phyloP scores from a whole-genome alignment of 1,284 basidiomycete genomes.

The Ustilago crameri region DNA sequence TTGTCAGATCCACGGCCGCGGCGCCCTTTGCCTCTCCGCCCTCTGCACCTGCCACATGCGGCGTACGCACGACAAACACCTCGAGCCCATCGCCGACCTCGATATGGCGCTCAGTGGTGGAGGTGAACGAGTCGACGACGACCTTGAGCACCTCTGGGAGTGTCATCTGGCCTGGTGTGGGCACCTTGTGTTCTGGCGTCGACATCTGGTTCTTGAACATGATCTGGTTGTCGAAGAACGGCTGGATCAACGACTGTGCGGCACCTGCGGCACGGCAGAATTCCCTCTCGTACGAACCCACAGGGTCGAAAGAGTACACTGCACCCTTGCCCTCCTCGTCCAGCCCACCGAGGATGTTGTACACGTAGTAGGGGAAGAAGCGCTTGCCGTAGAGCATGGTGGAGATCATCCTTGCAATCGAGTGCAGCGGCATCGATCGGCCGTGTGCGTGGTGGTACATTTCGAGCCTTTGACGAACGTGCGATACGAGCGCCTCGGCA shows the following conservation, averaged over 20 bases:
- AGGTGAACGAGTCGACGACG: constrained; percentile 65
- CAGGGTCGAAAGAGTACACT: constrained; percentile 67
- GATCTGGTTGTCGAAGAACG: constrained; percentile 67
- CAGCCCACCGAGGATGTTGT: constrained; percentile 67
- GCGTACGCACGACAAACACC: constrained; percentile 63
- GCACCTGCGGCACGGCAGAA: constrained; percentile 66
- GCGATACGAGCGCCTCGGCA: constrained; percentile 64
- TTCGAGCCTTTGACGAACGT: constrained; percentile 61
- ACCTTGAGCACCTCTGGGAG: constrained; percentile 60
- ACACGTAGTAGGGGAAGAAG: constrained; percentile 68
- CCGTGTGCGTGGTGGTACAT: constrained; percentile 66
- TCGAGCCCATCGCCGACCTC: constrained; percentile 67
- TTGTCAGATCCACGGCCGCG: constrained; percentile 44
- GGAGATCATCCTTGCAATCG: constrained; percentile 66
- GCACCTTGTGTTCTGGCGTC: constrained; percentile 53
- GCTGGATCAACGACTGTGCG: constrained; percentile 66
- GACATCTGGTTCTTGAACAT: constrained; percentile 66
- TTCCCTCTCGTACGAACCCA: constrained; percentile 66
- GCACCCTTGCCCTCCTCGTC: constrained; percentile 67
- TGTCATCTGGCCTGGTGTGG: constrained; percentile 61
- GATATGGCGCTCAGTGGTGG: constrained; percentile 66
- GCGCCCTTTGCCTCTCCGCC: constrained; percentile 17
- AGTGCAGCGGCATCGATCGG: constrained; percentile 63
- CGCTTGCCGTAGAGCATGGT: constrained; percentile 67
- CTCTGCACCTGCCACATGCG: neutral